phyloP scores from a whole-genome alignment of 257 asterid species.

The Mentha longifolia region DNA sequence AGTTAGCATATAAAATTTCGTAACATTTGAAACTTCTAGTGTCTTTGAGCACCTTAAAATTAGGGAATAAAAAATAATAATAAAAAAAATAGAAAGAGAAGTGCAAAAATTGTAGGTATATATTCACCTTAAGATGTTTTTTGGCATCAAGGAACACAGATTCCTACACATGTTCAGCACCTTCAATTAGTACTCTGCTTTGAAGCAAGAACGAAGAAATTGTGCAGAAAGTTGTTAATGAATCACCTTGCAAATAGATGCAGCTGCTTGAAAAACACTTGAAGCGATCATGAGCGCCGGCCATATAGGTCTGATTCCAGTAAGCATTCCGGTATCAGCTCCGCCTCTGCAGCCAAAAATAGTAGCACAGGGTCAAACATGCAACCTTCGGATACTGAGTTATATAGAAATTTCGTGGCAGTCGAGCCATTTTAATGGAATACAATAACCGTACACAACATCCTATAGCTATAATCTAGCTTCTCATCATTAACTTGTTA shows the following conservation, averaged over 20 bases:
- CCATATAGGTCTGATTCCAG: constrained; percentile 76
- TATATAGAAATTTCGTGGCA: too few relatives aligned
- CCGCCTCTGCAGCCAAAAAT: constrained; percentile 59
- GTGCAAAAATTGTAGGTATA: not conserved
- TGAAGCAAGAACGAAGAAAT: constrained; percentile 1
- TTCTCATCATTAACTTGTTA: too few relatives aligned
- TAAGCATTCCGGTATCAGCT: constrained; percentile 50
- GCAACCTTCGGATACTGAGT: too few relatives aligned
- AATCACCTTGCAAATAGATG: constrained; percentile 78
- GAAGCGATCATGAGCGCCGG: constrained; percentile 80
- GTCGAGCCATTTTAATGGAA: too few relatives aligned
- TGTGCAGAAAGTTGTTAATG: not conserved
- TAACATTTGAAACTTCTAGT: too few relatives aligned
- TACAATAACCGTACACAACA: too few relatives aligned
- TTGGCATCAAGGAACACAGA: constrained; percentile 69
- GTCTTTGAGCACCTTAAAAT: not conserved
- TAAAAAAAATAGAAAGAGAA: too few relatives aligned
- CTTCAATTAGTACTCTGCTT: constrained; percentile 28
- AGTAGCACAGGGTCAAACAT: not conserved
- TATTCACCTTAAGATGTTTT: constrained; percentile 63
- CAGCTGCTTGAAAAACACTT: constrained; percentile 86
- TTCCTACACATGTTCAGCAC: constrained; percentile 55
- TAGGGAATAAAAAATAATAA: too few relatives aligned
- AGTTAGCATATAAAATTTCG: too few relatives aligned
- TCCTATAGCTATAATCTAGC: too few relatives aligned